Conservation (phyloP, 768 basidiomycete species). For the Russula abietina region DNA sequence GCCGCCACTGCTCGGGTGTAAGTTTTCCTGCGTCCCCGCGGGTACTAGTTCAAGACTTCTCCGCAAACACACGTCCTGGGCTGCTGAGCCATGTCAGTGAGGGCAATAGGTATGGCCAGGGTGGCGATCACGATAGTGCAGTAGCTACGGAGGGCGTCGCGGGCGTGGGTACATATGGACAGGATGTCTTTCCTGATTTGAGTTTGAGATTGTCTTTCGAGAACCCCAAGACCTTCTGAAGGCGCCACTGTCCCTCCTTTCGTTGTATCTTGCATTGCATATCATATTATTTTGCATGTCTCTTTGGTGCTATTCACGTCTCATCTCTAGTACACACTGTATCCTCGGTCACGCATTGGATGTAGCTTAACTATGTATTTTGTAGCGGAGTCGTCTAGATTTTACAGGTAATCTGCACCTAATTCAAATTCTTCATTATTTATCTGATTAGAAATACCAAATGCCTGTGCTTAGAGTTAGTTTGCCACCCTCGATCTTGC, state of each 20-base stretch:
- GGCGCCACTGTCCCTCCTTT: not conserved
- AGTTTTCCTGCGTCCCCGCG: not conserved
- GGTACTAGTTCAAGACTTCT: slow-evolving; percentile 3
- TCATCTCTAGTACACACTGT: slow-evolving; percentile 12
- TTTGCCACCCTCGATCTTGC: slow-evolving; percentile 1
- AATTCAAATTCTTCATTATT: not conserved
- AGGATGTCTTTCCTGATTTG: slow-evolving; percentile 7
- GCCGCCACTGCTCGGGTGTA: not conserved
- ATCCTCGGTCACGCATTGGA: slow-evolving; percentile 14
- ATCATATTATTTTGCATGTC: not conserved
- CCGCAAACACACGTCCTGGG: not conserved
- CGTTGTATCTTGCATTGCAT: not conserved
- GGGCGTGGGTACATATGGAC: slow-evolving; percentile 10
- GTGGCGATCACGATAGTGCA: not conserved
- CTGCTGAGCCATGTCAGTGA: not conserved
- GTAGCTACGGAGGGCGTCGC: not conserved
- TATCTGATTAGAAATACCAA: too few relatives aligned
- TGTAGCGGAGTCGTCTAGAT: slow-evolving; percentile 12
- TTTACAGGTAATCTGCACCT: slow-evolving; percentile 7
- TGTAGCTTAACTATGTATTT: slow-evolving; percentile 19
- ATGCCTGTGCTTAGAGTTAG: too few relatives aligned
- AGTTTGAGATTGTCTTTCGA: not conserved
- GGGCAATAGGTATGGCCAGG: not conserved
- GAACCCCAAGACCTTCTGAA: slow-evolving; percentile 12
- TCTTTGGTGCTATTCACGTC: not conserved